Conservation (phyloP, 805 yeast genomes). For the Kazachstania bromeliacearum region DNA sequence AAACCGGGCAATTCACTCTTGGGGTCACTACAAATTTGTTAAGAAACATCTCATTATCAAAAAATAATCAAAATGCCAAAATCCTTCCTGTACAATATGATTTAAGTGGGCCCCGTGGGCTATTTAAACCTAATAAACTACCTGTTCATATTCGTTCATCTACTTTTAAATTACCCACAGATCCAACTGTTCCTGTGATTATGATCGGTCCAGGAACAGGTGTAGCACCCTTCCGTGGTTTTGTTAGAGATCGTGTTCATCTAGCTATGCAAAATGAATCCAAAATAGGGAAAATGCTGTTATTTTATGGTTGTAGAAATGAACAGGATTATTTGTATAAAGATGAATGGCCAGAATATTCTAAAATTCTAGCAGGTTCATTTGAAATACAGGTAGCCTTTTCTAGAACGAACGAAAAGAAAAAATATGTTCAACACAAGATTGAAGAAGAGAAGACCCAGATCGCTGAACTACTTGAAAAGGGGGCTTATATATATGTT, state of each 20-base stretch:
- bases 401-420: conserved; percentile 55
- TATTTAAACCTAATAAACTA: conserved; percentile 40
- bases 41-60: conserved; percentile 54
- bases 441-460: conserved; percentile 42
- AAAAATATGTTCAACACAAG: conserved; percentile 79
- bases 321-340: conserved; percentile 80
- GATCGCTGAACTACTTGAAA: conserved; percentile 37
- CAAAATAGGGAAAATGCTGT: conserved; percentile 57
- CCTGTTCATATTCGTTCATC: conserved; percentile 94
- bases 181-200: conserved; percentile 73
- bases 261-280: conserved; percentile 34
- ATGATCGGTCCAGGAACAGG: conserved; percentile 99
- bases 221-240: conserved; percentile 96
- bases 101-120: conserved; percentile 76
- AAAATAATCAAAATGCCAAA: conserved; percentile 35
- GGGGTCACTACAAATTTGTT: conserved; percentile 92
- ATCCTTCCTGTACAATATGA: conserved; percentile 48
- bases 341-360: conserved; percentile 80
- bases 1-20: conserved; percentile 25
- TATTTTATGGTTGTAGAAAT: conserved; percentile 84
- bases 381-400: conserved; percentile 78
- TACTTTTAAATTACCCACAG: conserved; percentile 84
- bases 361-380: conserved; percentile 45
- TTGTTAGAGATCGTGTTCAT: conserved; percentile 74
- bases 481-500: conserved; percentile 85